phyloP scores from a whole-genome alignment of 1,139 yeast genomes.

The Scheffersomyces lignicola region DNA sequence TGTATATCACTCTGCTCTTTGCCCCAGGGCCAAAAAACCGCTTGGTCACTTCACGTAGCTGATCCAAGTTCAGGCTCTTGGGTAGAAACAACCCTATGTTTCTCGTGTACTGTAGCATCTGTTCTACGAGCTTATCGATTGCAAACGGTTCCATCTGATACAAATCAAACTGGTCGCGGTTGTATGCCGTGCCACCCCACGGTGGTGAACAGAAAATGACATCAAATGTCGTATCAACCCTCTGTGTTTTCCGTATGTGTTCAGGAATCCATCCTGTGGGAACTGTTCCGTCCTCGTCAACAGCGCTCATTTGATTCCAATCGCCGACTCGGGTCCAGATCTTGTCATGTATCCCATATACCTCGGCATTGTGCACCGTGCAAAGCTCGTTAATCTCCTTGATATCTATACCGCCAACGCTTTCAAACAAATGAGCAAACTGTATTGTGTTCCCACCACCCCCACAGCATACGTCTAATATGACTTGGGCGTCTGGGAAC shows the following conservation, averaged over 20 bases:
- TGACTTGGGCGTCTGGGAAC: constrained; percentile 41
- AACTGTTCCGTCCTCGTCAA: constrained; percentile 14
- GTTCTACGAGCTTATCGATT: constrained; percentile 43
- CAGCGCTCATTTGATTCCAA: constrained; percentile 47
- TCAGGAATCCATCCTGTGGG: constrained; percentile 32
- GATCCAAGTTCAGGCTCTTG: constrained; percentile 60
- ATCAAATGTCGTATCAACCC: constrained; percentile 44
- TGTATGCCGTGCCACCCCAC: constrained; percentile 91
- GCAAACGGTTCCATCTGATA: constrained; percentile 48
- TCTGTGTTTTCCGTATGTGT: constrained; percentile 14
- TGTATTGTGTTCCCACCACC: constrained; percentile 95
- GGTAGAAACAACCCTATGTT: constrained; percentile 79
- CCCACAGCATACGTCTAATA: constrained; percentile 84
- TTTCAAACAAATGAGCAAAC: constrained; percentile 60
- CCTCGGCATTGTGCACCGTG: constrained; percentile 68
- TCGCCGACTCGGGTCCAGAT: constrained; percentile 54
- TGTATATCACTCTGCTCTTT: constrained; percentile 49
- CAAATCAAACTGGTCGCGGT: constrained; percentile 46
- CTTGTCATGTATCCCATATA: constrained; percentile 59
- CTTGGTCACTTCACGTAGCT: constrained; percentile 49
- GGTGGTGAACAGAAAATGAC: constrained; percentile 87
- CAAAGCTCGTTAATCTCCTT: constrained; percentile 62
- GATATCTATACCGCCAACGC: constrained; percentile 68
- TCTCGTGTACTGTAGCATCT: constrained; percentile 41
- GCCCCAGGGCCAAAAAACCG: constrained; percentile 45